Conservation (phyloP, 1,284 basidiomycete species). For the Sanghuangporus baumii region DNA sequence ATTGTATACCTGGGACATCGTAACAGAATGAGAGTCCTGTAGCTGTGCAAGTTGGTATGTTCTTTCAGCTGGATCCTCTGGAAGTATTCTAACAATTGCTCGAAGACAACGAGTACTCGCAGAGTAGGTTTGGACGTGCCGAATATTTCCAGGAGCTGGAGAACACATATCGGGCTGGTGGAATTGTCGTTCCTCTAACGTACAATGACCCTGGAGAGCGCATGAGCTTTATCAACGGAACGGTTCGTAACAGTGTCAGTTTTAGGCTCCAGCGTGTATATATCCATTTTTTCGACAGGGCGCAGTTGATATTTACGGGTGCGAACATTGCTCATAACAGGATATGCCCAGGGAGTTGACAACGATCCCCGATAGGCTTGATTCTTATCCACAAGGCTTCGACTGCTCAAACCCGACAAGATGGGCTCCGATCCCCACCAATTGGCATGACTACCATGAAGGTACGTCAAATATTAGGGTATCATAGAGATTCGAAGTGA, state of each 20-base stretch:
- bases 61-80: background rate
- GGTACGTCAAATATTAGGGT: slow-evolving; percentile 35
- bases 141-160: slow-evolving; percentile 67
- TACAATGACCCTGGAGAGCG: slow-evolving; percentile 64
- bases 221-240: slow-evolving; percentile 66
- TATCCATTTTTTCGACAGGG: slow-evolving; percentile 43
- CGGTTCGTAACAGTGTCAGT: slow-evolving; percentile 23
- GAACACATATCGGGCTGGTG: slow-evolving; percentile 44
- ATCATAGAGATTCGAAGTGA: slow-evolving; percentile 64
- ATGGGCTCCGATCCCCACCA: slow-evolving; percentile 53
- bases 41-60: slow-evolving; percentile 65
- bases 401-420: slow-evolving; percentile 61
- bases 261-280: slow-evolving; percentile 11
- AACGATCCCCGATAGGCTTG: slow-evolving; percentile 33
- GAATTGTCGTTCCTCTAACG: slow-evolving; percentile 65
- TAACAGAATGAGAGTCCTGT: background rate
- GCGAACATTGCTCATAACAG: background rate
- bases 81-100: background rate
- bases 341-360: background rate
- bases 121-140: slow-evolving; percentile 39
- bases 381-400: slow-evolving; percentile 68
- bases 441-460: slow-evolving; percentile 28
- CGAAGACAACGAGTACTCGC: slow-evolving; percentile 73
- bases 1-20: background rate
- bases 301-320: slow-evolving; percentile 54